Evolutionary conservation across 345 rosid genomes (phyloP), one percentile per base, ranked within the genome.

Genomic region (Brassica nigra): DNA sequence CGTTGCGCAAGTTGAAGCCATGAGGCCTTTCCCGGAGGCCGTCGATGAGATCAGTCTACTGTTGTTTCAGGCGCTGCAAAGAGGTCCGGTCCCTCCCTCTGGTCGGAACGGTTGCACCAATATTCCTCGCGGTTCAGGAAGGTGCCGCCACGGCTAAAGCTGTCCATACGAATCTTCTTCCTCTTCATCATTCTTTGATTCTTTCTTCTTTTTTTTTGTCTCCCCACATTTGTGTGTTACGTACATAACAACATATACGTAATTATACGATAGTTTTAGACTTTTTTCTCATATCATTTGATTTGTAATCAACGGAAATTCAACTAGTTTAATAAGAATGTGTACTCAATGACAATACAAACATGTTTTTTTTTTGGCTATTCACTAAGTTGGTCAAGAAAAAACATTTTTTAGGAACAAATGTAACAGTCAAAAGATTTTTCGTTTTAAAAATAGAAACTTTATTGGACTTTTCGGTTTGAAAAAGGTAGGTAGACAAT

Each of bases 21-120:
- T 71, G 2, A 81, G 83, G 12, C 74, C 80, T 10, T 76, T 81
- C 63, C 83, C 80, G 8, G 80, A 66, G 47, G 15, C 80, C 0
- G 79, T 80, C 15, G 74, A 76, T 70, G 80, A 80, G 39, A 8
- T 64, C 37, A 63, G 54, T 27, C 64, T 58, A 15, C 4, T 76
- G 70, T 81, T 81, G 70, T 81, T 81, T 65, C 83, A 81, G 34
- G 69, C 36, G 23, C 37, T 81, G 4, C 80, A 76, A 71, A 71
- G 70, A 76, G 83, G 80, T 66, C 73, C 74, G 7, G 76, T 47
- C 58, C 2, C 18, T 7, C 74, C 65, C 14, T 81, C 83, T 23
- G 59, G 83, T 39, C 67, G 57, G 18, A 81, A 76, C 66, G 83
- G 83, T 71, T 81, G 83, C 77, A 81, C 83, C 47, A 33, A 76